Base-by-base conservation (phyloP, 2,329 filamentous ascomycete species). In the Hymenoscyphus repandus region DNA sequence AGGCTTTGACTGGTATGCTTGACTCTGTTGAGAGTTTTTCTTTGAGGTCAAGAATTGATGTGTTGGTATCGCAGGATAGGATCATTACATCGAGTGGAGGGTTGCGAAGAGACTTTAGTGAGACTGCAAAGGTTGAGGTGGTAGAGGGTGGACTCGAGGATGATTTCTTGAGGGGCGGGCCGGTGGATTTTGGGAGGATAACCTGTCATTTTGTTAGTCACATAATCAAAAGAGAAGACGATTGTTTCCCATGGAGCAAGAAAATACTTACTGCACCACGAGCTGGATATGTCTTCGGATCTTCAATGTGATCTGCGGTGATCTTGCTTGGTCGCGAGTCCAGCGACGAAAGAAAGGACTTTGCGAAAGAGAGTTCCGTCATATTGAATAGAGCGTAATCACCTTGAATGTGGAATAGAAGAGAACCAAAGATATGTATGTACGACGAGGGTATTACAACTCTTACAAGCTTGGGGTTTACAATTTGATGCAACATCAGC, bases 271-370 rank as follows among this genome's bases (percentile, higher is more conserved):
- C 92, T 13, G 90, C 86, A 58, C 83, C 77, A 55, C 87, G 82
- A 22, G 86, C 74, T 20, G 88, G 86, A 67, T 92, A 91, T 59
- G 78, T 82, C 62, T 83, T 84, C 45, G 89, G 83, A 66, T 96
- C 89, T 70, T 92, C 88, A 69, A 95, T 84, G 81, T 96, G 87
- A 69, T 97, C 90, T 58, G 88, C 76, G n/a, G 86, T 83, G 57
- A 97, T 80, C 74, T 91, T 95, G 62, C 83, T 70, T 6, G 90
- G 86, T 45, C 85, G 83, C 54, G 83, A 80, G 70, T 95, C 90
- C 56, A 97, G 80, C 18, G 82, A 79, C 47, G 83, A 75, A 60
- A 99, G 83, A 70, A 95, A 96, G 31, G 82, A 77, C 70, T 87
- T 90, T 61, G 90, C 86, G 69, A 96, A 97, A 45, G 82, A 74